phyloP scores from a whole-genome alignment of 75 land plant species.

The Sequoiadendron giganteum region DNA sequence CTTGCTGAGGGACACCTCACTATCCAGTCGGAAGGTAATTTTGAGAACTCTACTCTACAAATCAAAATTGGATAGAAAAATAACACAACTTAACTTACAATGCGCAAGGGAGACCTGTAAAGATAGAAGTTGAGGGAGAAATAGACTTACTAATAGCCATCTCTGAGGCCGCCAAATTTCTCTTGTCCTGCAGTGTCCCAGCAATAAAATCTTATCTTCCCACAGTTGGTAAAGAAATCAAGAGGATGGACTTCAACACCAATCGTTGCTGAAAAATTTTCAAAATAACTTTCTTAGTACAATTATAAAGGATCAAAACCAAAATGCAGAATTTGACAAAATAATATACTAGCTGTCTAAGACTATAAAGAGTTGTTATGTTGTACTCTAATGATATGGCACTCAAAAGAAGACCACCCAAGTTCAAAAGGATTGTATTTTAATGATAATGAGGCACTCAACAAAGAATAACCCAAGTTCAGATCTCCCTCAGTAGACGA shows the following conservation, averaged over 20 bases:
- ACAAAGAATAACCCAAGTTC: neutral
- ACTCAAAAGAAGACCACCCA: neutral
- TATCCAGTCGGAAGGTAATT: neutral
- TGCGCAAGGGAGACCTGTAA: neutral
- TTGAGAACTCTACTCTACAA: neutral
- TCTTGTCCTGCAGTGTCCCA: slow-evolving; percentile 64
- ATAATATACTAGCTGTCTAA: neutral
- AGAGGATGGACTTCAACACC: slow-evolving; percentile 60
- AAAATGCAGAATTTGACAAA: neutral
- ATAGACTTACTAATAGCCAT: slow-evolving; percentile 51
- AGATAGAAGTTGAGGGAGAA: neutral
- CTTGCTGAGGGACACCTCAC: neutral
- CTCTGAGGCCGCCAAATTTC: slow-evolving; percentile 60
- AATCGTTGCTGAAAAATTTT: slow-evolving; percentile 32
- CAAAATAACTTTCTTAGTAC: neutral
- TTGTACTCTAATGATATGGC: neutral
- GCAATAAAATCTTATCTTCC: slow-evolving; percentile 51
- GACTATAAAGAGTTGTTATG: too few relatives aligned
- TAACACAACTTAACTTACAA: neutral
- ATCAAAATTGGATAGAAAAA: neutral
- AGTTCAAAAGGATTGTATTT: neutral
- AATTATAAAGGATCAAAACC: neutral
- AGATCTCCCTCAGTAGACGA: neutral
- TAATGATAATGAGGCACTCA: neutral
- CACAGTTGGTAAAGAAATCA: slow-evolving; percentile 56